Base-by-base conservation (phyloP, 2,329 filamentous ascomycete species). In the Emmonsiellopsis sp. region DNA sequence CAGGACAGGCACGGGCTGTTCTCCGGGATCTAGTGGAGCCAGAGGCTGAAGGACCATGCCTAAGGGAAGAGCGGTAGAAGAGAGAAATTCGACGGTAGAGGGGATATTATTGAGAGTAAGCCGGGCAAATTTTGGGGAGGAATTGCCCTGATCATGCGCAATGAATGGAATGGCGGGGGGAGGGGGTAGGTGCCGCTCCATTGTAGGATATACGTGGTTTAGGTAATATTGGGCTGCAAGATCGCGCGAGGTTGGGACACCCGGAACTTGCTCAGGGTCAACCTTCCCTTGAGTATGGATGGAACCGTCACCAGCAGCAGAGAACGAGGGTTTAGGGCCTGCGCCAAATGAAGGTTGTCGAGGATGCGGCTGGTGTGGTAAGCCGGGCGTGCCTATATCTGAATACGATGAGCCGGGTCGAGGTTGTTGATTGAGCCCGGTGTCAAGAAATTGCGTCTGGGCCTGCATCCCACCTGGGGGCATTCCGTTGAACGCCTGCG, bases 41-140 rank as follows among this genome's bases (percentile, higher is more conserved):
- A 98, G 75, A 0, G 93, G 93, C 67, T 98, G 94, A 46, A 98
- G 69, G 27, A 96, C 73, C 57, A 98, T 80, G 13, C 93, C 93
- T 8, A 98, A 77, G 5, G 93, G 92, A 14, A 98, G 75, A 2
- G 84, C 86, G 9, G 91, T 96, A 3, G 86, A 84, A 47, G 82
- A 76, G 33, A 97, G 77, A 37, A 88, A 86, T 58, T 98, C 93
- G 44, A 83, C 75, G 11, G 85, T 87, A 10, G 87, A 80, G 2
- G 93, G 93, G 56, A 98, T 94, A 70, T 87, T 95, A 72, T 95
- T 98, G 69, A 97, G 76, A 0, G 90, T 95, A 53, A 98, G 79
- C 53, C 93, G 85, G 48, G 90, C 87, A 67, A 88, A 93, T 70
- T 96, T 96, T 36, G 93, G 93, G 11, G 93, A 96, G 5, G 93